Evolutionary conservation across 192 early-diverging fungal genomes (phyloP), one percentile per base, ranked within the genome.

Genomic region (Dissophora globulifera): DNA sequence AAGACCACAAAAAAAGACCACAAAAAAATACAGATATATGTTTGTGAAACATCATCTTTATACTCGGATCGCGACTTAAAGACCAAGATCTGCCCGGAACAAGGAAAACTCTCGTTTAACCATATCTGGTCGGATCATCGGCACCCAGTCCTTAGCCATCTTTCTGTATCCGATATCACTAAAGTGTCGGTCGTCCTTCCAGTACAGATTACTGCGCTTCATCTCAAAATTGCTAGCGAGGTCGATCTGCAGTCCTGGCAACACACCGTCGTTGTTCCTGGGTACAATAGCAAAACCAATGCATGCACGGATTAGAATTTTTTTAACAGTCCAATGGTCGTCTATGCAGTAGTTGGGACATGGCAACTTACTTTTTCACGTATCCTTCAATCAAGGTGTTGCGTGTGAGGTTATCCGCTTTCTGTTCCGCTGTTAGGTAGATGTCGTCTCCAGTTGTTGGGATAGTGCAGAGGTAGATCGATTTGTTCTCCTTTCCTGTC

Each of bases 101-200:
- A 80, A 13, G 6, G 57, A 31, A 51, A 80, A 80, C 47, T 80
- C 79, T n/a, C 79, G 64, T 45, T 80, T 80, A 17, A 80, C 64
- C 64, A 80, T 80, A 41, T 80, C 79, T 3, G 69, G 50, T 22
- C 60, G 56, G 19, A 75, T 62, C 17, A 74, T 23, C 3, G 70
- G 70, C 13, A 80, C 35, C 47, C 61, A 67, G 13, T 80, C 79
- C 52, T 80, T 80, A 46, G 79, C 62, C 48, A 80, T 67, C 40
- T 72, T 70, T 20, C 45, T 35, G 33, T 80, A 75, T 45, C 79
- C 79, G 47, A 33, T 71, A 30, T 62, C 65, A 51, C 60, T 80
- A 13, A 80, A 80, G 27, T 80, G 79, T 5, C 79, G 69, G 3
- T 53, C 64, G 22, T 80, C 70, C 20, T 66, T 48, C 69, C 69